Evolutionary conservation across 108 stramenopile species (phyloP).

Genomic region (Pseudonitzschia delicatissima): DNA sequence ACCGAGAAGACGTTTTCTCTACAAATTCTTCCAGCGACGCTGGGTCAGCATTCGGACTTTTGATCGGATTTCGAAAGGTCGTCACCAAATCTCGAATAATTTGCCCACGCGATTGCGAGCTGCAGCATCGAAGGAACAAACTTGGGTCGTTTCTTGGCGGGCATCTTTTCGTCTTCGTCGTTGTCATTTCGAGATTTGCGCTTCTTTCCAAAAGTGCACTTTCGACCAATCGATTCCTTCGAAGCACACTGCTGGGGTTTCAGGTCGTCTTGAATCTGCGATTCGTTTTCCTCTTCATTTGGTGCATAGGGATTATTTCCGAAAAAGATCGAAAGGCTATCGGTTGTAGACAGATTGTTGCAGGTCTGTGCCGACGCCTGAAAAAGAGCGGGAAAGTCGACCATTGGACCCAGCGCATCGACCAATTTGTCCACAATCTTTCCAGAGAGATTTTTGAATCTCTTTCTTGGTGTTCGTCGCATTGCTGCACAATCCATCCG

Average conservation of each 20-base stretch:
- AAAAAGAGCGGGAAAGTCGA: not conserved
- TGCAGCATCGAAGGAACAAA: not conserved
- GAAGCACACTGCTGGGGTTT: too few relatives aligned
- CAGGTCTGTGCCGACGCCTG: slow-evolving; percentile 5
- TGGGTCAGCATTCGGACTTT: not conserved
- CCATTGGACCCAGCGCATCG: not conserved
- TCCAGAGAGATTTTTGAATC: not conserved
- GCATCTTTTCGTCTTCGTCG: not conserved
- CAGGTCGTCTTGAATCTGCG: not conserved
- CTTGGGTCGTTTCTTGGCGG: not conserved
- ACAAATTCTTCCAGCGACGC: slow-evolving; percentile 2
- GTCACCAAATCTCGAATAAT: too few relatives aligned
- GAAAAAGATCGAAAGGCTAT: not conserved
- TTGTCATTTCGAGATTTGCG: not conserved
- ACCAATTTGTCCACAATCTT: not conserved
- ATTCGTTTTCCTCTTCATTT: not conserved
- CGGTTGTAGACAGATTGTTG: not conserved
- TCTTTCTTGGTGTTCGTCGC: too few relatives aligned
- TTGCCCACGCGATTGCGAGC: slow-evolving; percentile 5
- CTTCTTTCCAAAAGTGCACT: not conserved
- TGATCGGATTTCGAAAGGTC: too few relatives aligned
- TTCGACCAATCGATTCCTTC: not conserved
- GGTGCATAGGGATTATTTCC: not conserved
- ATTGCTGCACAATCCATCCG: too few relatives aligned
- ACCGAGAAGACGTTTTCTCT: not conserved